These are phyloP conservation scores for Lophiostoma macrostomum DNA, from an alignment of 495 filamentous ascomycete species.

Conservation along the genomic window DNA sequence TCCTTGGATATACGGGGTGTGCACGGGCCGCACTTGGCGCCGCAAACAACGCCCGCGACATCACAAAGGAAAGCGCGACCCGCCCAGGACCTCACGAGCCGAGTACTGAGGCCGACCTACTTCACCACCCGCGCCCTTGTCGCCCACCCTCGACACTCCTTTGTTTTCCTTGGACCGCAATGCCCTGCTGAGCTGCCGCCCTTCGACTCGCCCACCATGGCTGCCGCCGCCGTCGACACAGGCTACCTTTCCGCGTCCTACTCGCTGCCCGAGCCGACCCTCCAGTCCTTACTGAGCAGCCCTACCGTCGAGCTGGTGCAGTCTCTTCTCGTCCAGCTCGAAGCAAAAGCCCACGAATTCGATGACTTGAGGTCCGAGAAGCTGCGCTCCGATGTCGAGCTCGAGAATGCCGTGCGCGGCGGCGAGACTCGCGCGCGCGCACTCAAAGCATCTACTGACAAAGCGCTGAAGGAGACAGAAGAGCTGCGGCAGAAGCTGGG, in stretches of 20 bases:
- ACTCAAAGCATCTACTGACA: conserved; percentile 75
- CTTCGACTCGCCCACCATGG: conserved; percentile 55
- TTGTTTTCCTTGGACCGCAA: conserved; percentile 15
- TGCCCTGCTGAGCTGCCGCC: too few species aligned
- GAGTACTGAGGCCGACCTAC: too few species aligned
- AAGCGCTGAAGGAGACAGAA: conserved; percentile 69
- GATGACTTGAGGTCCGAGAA: conserved; percentile 79
- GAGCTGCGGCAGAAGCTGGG: conserved; percentile 74
- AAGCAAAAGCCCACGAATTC: conserved; percentile 71
- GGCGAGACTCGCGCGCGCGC: conserved; percentile 76
- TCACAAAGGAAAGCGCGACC: background rate
- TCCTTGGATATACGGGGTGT: too few species aligned
- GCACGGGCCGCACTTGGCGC: too few species aligned
- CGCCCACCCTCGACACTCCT: background rate
- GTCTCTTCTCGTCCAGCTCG: conserved; percentile 61
- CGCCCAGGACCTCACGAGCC: conserved; percentile 4
- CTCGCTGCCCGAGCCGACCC: conserved; percentile 63
- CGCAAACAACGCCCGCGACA: background rate
- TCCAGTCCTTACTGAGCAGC: conserved; percentile 62
- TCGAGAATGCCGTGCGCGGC: conserved; percentile 79
- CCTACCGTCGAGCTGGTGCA: conserved; percentile 77
- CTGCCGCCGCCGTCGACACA: conserved; percentile 69
- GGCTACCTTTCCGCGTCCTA: conserved; percentile 73
- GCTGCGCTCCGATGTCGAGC: conserved; percentile 81
- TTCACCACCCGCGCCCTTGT: conserved; percentile 6